phyloP scores from a whole-genome alignment of 768 basidiomycete genomes.

The Serendipita sp. region DNA sequence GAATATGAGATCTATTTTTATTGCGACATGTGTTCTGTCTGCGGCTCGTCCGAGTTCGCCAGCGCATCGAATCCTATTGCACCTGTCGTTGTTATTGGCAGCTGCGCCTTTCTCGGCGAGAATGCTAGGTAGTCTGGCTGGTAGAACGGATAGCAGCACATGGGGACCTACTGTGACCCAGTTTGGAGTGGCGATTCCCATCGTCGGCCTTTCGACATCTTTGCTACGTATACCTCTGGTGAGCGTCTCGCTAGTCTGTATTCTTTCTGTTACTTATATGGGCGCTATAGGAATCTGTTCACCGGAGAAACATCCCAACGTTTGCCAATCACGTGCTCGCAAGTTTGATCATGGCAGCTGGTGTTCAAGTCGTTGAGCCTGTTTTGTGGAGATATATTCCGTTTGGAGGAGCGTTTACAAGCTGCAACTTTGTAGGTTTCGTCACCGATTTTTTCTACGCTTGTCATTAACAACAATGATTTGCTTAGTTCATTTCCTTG shows the following conservation, averaged over 20 bases:
- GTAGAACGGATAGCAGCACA: slow-evolving; percentile 31
- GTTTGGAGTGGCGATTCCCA: neutral
- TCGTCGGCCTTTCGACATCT: neutral
- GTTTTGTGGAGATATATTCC: neutral
- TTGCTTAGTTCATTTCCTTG: no score
- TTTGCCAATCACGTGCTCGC: neutral
- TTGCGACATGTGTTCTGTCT: slow-evolving; percentile 24
- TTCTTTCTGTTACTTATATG: neutral
- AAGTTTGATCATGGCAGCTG: neutral
- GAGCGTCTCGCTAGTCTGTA: neutral
- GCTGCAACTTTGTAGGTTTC: slow-evolving; percentile 9
- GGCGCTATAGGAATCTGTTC: neutral
- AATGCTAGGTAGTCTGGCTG: slow-evolving; percentile 48
- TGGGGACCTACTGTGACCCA: neutral
- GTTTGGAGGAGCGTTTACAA: neutral
- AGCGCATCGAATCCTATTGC: slow-evolving; percentile 24
- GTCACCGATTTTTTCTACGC: neutral
- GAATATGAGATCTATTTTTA: slow-evolving; percentile 29
- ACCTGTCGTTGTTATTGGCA: slow-evolving; percentile 27
- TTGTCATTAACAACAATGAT: no score
- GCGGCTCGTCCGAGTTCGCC: slow-evolving; percentile 22
- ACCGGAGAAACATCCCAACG: neutral
- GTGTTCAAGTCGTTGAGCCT: neutral
- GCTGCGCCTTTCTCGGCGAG: slow-evolving; percentile 28
- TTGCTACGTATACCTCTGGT: neutral